Conservation (phyloP, 2,329 filamentous ascomycete genomes). For the Hirsutella rhossiliensis region DNA sequence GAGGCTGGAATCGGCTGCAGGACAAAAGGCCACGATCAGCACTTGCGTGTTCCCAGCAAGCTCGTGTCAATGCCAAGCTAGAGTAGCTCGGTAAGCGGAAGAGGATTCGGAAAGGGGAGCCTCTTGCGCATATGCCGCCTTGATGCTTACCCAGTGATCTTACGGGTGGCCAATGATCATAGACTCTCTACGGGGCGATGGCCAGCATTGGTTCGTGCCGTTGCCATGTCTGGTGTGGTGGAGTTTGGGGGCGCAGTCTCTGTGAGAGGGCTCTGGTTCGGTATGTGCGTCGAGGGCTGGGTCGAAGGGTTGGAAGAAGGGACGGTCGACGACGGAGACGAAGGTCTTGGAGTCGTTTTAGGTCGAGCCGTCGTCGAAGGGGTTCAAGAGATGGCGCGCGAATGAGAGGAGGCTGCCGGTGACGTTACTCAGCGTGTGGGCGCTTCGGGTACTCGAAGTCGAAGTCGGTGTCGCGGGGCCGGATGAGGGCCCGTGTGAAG, state of each 20-base stretch:
- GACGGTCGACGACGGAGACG: constrained; percentile 41
- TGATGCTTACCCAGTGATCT: constrained; percentile 22
- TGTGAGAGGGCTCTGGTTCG: constrained; percentile 6
- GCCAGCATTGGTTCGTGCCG: constrained; percentile 25
- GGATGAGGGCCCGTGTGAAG: constrained; percentile 5
- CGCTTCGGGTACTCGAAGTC: constrained; percentile 6
- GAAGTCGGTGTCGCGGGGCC: constrained; percentile 1
- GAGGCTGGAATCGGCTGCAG: constrained; percentile 16
- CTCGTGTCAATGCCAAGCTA: too few species aligned
- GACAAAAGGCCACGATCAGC: constrained; percentile 1
- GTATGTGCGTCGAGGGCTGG: constrained; percentile 13
- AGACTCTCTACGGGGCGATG: constrained; percentile 35
- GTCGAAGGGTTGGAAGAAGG: constrained; percentile 38
- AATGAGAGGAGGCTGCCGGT: constrained; percentile 8
- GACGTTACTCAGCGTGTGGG: constrained; percentile 10
- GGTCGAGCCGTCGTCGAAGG: too few species aligned
- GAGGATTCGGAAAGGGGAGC: too few species aligned
- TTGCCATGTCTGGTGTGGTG: constrained; percentile 26
- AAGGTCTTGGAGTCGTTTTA: constrained; percentile 35
- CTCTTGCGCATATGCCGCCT: too few species aligned
- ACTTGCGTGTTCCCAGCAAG: not conserved
- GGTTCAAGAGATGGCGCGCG: constrained; percentile 5
- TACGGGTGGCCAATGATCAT: constrained; percentile 25
- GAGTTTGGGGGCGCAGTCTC: constrained; percentile 12
- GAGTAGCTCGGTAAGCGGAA: too few species aligned